Evolutionary conservation across 176 grass and related monocot species (phyloP).

Genomic region (Saccharum officinarum): DNA sequence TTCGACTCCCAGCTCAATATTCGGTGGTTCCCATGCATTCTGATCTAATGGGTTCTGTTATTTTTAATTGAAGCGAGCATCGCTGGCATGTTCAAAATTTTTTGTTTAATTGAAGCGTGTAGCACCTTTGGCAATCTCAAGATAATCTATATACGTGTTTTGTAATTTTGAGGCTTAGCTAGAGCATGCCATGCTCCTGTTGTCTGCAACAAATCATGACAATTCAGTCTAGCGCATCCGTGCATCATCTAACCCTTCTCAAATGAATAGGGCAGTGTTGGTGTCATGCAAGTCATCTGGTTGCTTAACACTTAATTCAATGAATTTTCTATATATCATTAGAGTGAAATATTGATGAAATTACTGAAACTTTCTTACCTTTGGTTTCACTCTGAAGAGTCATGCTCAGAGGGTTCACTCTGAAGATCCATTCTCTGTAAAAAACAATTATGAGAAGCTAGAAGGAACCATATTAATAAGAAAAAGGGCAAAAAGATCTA

Average conservation of each 20-base stretch:
- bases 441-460: too few species aligned
- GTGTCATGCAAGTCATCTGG: background rate
- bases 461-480: too few species aligned
- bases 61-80: background rate
- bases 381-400: too few species aligned
- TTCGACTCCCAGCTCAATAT: background rate
- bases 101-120: background rate
- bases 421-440: too few species aligned
- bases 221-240: background rate
- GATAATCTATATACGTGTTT: background rate
- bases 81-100: background rate
- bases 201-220: background rate
- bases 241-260: background rate
- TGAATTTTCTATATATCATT: too few species aligned
- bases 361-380: too few species aligned
- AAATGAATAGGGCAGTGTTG: background rate
- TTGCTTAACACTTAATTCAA: too few species aligned
- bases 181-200: background rate
- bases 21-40: background rate
- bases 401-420: too few species aligned
- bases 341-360: too few species aligned
- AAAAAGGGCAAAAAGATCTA: too few species aligned
- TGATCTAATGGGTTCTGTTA: background rate
- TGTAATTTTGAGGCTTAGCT: background rate
- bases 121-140: slow-evolving; percentile 12